Percentiles rank a stretch among this genome's conserved stretches.
Conservation (phyloP, 768 basidiomycete species). For the Phallus indusiatus region DNA sequence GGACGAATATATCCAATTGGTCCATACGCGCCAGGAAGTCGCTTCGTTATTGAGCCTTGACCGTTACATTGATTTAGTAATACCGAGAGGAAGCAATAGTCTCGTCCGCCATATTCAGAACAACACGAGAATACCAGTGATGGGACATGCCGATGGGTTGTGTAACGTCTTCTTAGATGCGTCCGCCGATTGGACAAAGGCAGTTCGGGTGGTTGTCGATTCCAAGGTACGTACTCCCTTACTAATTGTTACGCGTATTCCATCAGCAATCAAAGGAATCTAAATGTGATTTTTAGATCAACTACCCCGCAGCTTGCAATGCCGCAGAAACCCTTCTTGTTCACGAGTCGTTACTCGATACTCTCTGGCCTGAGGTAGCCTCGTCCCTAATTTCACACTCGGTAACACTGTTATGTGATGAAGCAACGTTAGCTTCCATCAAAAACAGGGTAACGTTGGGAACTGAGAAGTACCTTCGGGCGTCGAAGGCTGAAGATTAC, state of each 20-base stretch:
- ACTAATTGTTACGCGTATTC: background rate
- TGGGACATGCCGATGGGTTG: slow-evolving; percentile 97
- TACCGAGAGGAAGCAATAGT: slow-evolving; percentile 88
- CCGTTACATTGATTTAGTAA: slow-evolving; percentile 91
- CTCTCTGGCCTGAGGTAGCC: slow-evolving; percentile 78
- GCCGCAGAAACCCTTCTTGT: slow-evolving; percentile 83
- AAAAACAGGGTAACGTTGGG: slow-evolving; percentile 23
- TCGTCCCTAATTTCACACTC: slow-evolving; percentile 53
- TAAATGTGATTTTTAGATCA: slow-evolving; percentile 42
- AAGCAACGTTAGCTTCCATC: slow-evolving; percentile 49
- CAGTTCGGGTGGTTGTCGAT: slow-evolving; percentile 74
- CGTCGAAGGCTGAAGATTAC: slow-evolving; percentile 58
- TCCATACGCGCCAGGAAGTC: slow-evolving; percentile 88
- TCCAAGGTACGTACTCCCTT: slow-evolving; percentile 58
- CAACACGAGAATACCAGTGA: slow-evolving; percentile 87
- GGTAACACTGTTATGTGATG: slow-evolving; percentile 78
- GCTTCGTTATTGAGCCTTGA: slow-evolving; percentile 80
- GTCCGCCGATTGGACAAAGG: slow-evolving; percentile 68
- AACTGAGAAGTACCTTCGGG: slow-evolving; percentile 29
- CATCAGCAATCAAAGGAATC: background rate
- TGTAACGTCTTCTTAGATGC: slow-evolving; percentile 88
- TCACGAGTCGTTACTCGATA: slow-evolving; percentile 60
- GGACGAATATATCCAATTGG: slow-evolving; percentile 75
- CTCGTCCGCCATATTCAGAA: slow-evolving; percentile 87
- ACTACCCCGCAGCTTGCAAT: slow-evolving; percentile 97